Conservation (phyloP, 805 yeast species). For the Teunomyces aglyptinius region DNA sequence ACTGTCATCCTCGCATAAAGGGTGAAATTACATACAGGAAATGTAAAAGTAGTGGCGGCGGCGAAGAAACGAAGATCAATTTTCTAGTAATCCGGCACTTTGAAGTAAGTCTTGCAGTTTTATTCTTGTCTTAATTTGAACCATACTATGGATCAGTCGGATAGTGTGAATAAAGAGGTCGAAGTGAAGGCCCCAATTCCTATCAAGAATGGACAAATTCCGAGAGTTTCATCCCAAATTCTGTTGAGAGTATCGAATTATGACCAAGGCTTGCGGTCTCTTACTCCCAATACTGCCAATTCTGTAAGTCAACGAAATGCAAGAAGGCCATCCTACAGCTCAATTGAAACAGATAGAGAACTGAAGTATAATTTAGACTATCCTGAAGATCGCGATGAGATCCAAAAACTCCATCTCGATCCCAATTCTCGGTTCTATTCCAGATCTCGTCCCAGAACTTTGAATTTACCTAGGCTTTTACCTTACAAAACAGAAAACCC, state of each 20-base stretch:
- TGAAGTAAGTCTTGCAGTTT: neutral
- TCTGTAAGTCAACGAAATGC: slow-evolving; percentile 1
- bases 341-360: slow-evolving; percentile 18
- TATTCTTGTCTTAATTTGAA: neutral
- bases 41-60: slow-evolving; percentile 1
- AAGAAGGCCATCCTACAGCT: slow-evolving; percentile 21
- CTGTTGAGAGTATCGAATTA: neutral
- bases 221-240: slow-evolving; percentile 6
- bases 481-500: slow-evolving; percentile 77
- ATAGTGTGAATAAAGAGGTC: neutral
- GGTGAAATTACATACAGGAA: neutral
- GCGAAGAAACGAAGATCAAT: neutral
- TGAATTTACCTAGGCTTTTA: slow-evolving; percentile 44
- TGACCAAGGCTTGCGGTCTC: slow-evolving; percentile 15
- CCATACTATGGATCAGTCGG: neutral
- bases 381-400: slow-evolving; percentile 41
- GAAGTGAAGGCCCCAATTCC: slow-evolving; percentile 19
- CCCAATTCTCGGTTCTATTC: slow-evolving; percentile 38
- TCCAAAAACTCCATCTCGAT: slow-evolving; percentile 27
- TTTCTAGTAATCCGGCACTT: neutral
- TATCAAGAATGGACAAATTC: slow-evolving; percentile 9
- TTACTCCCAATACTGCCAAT: slow-evolving; percentile 24
- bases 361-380: slow-evolving; percentile 50
- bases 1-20: no score
- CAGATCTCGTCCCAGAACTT: slow-evolving; percentile 39